These are phyloP conservation scores for Conringia planisiliqua DNA, from an alignment of 345 rosid genomes.

Conservation along the genomic window DNA sequence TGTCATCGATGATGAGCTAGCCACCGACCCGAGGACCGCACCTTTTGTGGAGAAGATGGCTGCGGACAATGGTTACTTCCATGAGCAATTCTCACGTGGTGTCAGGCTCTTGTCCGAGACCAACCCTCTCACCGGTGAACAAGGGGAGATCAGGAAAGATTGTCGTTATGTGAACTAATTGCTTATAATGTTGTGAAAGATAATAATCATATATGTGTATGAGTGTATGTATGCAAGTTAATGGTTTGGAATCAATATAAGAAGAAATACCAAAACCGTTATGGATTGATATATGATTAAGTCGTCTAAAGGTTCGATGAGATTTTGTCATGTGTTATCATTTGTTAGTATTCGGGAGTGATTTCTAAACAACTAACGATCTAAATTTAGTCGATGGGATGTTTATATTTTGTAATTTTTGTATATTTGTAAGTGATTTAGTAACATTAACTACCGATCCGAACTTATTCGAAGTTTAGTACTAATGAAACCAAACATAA, in stretches of 20 bases:
- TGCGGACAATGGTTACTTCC: conserved; percentile 67
- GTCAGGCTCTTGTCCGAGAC: conserved; percentile 61
- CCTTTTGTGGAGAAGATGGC: conserved; percentile 72
- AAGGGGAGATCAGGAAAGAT: conserved; percentile 74
- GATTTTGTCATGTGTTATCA: background rate
- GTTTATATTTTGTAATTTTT: no score
- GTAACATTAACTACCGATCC: background rate
- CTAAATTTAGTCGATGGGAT: no score
- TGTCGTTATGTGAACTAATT: conserved; percentile 61
- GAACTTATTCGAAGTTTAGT: background rate
- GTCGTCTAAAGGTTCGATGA: background rate
- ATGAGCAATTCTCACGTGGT: conserved; percentile 58
- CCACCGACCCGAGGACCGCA: conserved; percentile 55
- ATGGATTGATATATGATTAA: background rate
- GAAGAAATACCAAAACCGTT: conserved; percentile 14
- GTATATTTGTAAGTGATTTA: no score
- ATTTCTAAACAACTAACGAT: no score
- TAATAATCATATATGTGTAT: conserved; percentile 1
- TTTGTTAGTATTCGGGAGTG: no score
- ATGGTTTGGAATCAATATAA: conserved; percentile 23
- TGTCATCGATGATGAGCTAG: conserved; percentile 54
- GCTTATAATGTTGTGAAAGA: background rate
- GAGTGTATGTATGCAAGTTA: background rate
- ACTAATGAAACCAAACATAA: background rate
- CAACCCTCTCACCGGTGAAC: conserved; percentile 61